Evolutionary conservation across 768 basidiomycete species (phyloP).

Genomic region (Leucocoprinus leucothites): DNA sequence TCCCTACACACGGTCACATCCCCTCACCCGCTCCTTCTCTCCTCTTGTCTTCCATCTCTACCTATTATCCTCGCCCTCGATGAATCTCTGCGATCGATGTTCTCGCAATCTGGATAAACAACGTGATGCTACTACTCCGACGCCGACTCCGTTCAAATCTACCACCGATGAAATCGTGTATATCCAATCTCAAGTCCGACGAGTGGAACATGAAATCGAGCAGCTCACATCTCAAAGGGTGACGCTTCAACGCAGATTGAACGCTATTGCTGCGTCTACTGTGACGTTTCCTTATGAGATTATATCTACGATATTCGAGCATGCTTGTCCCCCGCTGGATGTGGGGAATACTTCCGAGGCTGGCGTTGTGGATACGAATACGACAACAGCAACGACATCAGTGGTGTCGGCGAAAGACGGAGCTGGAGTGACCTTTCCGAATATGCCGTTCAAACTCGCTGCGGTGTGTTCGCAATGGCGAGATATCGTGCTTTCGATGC

Average conservation of each 20-base stretch:
- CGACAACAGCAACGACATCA: neutral
- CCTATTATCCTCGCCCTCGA: too few relatives aligned
- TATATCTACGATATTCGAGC: slow-evolving; percentile 9
- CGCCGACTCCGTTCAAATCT: slow-evolving; percentile 1
- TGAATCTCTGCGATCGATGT: slow-evolving; percentile 9
- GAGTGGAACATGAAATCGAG: slow-evolving; percentile 7
- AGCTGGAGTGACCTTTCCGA: slow-evolving; percentile 4
- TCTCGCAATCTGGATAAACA: slow-evolving; percentile 3
- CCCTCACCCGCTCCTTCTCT: neutral
- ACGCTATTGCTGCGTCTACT: slow-evolving; percentile 1
- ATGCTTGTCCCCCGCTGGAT: slow-evolving; percentile 5
- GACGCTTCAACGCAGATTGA: neutral
- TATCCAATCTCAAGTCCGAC: slow-evolving; percentile 1
- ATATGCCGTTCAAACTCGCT: slow-evolving; percentile 10
- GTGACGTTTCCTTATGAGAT: slow-evolving; percentile 6
- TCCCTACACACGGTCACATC: neutral
- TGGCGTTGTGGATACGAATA: neutral
- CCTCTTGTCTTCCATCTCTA: too few relatives aligned
- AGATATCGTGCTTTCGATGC: slow-evolving; percentile 2
- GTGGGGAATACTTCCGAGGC: neutral
- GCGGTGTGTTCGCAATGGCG: slow-evolving; percentile 13
- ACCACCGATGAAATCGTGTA: slow-evolving; percentile 3
- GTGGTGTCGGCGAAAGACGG: neutral
- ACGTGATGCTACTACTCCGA: neutral
- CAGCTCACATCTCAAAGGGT: neutral